Base-by-base conservation (phyloP, 2,329 filamentous ascomycete species). In the Sarocladiaceae sp. region DNA sequence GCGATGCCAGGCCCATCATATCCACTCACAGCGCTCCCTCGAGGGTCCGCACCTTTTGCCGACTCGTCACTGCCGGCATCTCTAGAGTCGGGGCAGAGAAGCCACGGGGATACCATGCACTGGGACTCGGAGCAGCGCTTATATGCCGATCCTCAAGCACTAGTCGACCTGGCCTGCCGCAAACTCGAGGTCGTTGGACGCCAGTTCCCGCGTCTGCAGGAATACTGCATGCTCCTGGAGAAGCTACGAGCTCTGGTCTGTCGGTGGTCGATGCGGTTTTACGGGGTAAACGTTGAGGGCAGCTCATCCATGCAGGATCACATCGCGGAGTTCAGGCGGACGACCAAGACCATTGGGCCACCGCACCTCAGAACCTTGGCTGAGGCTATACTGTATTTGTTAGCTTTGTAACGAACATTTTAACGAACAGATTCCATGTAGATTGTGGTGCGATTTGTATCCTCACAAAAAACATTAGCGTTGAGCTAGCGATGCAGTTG, bases 141-240 rank as follows among this genome's bases (percentile, higher is more conserved):
- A 19, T 35, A 35, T 19, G 18, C 33, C 13, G 33, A 35, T 35
- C 33, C 33, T 20, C 33, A 35, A 19, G 33, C 33, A 18, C 16
- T 37, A 2, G 33, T 47, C 13, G 41, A 37, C 9, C 13, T 42
- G 20, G 45, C 35, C 13, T 34, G 29, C 11, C 41, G 35, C 13
- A 48, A 48, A 21, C 39, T 48, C 18, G 43, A 45, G 4, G 41
- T 48, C 19, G 46, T 44, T 20, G 37, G 41, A 6, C 43, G 46
- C 3, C 46, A 48, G 26, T 48, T 48, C 24, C 46, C 46, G 4
- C 37, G 39, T 12, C 23, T 48, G 12, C 43, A 48, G 3, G 35
- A 45, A 9, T 48, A 48, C 20, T 29, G 18, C 11, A 9, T 16
- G 10, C 31, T 43, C 13, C 13, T 48, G 9, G 46, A 48, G 33